These are phyloP conservation scores for Leccinellum albellum DNA, from an alignment of 768 basidiomycete species.

Conservation along the genomic window DNA sequence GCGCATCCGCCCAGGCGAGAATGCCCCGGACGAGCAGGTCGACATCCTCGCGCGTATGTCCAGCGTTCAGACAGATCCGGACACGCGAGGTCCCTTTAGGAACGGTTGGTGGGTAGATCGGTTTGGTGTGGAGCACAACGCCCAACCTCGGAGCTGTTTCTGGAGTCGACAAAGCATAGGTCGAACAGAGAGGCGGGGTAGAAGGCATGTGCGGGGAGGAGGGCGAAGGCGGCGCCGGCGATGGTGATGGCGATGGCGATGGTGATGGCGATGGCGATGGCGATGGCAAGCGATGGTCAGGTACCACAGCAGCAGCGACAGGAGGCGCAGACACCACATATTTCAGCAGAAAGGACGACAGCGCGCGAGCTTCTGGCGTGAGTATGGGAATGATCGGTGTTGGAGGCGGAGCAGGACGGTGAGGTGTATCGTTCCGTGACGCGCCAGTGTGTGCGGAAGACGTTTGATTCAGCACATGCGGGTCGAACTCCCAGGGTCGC, in stretches of 20 bases:
- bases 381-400: slow-evolving; percentile 86
- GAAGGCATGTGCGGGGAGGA: neutral
- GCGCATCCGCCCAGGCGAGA: slow-evolving; percentile 33
- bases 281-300: neutral
- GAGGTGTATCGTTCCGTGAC: neutral
- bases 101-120: slow-evolving; percentile 86
- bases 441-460: neutral
- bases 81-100: slow-evolving; percentile 83
- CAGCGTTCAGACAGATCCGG: slow-evolving; percentile 83
- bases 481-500: slow-evolving; percentile 8
- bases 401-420: slow-evolving; percentile 17
- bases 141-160: neutral
- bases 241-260: neutral
- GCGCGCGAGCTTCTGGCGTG: slow-evolving; percentile 69
- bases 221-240: neutral
- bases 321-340: slow-evolving; percentile 4
- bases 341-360: slow-evolving; percentile 59
- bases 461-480: neutral
- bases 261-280: neutral
- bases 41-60: slow-evolving; percentile 63
- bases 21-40: slow-evolving; percentile 51
- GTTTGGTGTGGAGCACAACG: slow-evolving; percentile 60
- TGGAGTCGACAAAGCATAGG: neutral
- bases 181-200: neutral
- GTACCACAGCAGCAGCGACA: neutral